Base-by-base conservation (phyloP, 768 basidiomycete species). In the Boletus sensibilis region DNA sequence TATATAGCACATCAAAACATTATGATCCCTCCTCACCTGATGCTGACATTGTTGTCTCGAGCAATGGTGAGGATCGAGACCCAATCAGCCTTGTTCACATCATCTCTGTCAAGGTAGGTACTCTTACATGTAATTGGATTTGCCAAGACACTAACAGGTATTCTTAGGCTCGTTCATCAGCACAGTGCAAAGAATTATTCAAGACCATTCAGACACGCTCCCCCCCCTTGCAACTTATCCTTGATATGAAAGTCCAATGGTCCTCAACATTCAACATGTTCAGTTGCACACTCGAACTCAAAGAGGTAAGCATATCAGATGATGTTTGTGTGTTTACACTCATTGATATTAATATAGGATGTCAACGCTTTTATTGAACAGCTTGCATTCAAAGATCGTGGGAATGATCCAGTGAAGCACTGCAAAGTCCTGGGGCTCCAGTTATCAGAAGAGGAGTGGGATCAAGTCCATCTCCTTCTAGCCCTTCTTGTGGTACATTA, bases 231-330 rank as follows among this genome's bases (percentile, higher is more conserved):
- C 53, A 58, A 50, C 49, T 58, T 12, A 18, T 16, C 5, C 4
- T 59, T 12, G 21, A 52, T 38, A 56, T 56, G 50, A 56, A 59
- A 46, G 56, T 57, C 27, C 35, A 3, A 43, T 57, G 56, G 46
- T 53, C 52, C 27, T 57, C 13, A 3, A 49, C 52, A 33, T 57
- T 57, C 46, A 27, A 14, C 25, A 57, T 57, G 46, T 35, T 57
- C 29, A 52, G 40, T 33, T 20, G 8, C 2, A 27, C 39, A 21
- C 33, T 57, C 1, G 14, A 51, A 52, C 38, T 52, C 38, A 47
- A 52, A 12, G 45, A 56, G 55, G 55, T 53, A 39, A 53, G 38
- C 9, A 34, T 34, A 54, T 29, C 16, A 35, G 21, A 34, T 34
- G 16, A 54, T n/a, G 14, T 40, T 2, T 1, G 2, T 34, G 31